Base-by-base conservation (phyloP, 2,329 filamentous ascomycete species). In the Sarocladium kiliense region DNA sequence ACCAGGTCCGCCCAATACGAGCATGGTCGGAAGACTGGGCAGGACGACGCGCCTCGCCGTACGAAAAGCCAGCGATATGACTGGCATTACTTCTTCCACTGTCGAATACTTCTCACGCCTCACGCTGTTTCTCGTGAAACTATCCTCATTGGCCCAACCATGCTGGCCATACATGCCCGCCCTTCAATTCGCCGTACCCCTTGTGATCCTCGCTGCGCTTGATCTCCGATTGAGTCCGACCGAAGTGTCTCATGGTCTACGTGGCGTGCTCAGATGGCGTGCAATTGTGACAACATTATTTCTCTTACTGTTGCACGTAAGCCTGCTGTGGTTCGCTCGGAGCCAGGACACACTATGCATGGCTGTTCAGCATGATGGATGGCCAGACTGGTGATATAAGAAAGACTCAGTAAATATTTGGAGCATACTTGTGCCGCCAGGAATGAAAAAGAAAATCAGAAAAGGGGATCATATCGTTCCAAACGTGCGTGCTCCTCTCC, bases 131-230 rank as follows among this genome's bases (percentile, higher is more conserved):
- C 66, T 87, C 5, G 60, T 79, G 51, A 96, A 96, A 68, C 71
- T 91, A 9, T 71, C 79, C 12, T 82, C 83, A 0, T 70, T 94
- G 10, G 77, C 80, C 2, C 77, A 79, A 47, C 81, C 86, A 1
- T 96, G 91, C 67, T 84, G 83, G 66, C 91, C 91, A 0, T 85
- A 85, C 56, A 83, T 84, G 42, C 77, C 82, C n/a, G 85, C 80
- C 44, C 74, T 82, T 6, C 80, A 80, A 67, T 71, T 91, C 3
- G 76, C 84, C 3, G 85, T 87, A 60, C 84, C 87, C 2, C 73
- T 96, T 2, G 71, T 95, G 3, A 70, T 80, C 3, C 68, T 93
- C 7, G 90, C 89, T 9, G 82, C 80, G 1, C 62, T 91, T 12
- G 89, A 92, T 56, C 66, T 85, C n/a, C 58, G 27, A 56, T 34